Conservation (phyloP, 2,329 filamentous ascomycete genomes). For the Verticillium tricorpus region DNA sequence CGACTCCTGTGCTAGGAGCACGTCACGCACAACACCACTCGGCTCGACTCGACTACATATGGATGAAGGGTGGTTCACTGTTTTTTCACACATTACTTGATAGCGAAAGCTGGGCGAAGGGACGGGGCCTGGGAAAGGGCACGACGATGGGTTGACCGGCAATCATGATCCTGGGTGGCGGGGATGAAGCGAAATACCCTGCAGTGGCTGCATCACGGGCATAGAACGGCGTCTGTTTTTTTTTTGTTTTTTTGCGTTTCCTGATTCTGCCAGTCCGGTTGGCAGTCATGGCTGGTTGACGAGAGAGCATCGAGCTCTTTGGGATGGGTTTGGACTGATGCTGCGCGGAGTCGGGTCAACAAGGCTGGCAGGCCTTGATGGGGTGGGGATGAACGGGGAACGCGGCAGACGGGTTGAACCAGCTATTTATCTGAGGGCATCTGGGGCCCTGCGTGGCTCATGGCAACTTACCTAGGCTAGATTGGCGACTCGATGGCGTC, state of each 20-base stretch:
- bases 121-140: not conserved
- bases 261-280: not conserved
- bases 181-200: not conserved
- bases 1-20: not conserved
- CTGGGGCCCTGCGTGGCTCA: not conserved
- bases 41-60: not conserved
- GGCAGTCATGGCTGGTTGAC: not conserved
- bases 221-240: constrained; percentile 1
- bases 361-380: not conserved
- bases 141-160: not conserved
- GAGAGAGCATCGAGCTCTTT: not conserved
- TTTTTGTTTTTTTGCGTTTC: not conserved
- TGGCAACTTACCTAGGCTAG: not conserved
- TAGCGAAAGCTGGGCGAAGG: not conserved
- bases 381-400: not conserved
- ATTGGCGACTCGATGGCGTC: not conserved
- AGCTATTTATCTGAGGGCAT: not conserved
- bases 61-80: not conserved
- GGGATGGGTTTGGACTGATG: not conserved
- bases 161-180: not conserved
- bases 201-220: not conserved
- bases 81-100: not conserved
- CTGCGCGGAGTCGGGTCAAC: not conserved
- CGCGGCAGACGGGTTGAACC: not conserved
- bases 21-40: not conserved